phyloP scores from a whole-genome alignment of 148 eudicot species.

The Simmondsia chinensis region DNA sequence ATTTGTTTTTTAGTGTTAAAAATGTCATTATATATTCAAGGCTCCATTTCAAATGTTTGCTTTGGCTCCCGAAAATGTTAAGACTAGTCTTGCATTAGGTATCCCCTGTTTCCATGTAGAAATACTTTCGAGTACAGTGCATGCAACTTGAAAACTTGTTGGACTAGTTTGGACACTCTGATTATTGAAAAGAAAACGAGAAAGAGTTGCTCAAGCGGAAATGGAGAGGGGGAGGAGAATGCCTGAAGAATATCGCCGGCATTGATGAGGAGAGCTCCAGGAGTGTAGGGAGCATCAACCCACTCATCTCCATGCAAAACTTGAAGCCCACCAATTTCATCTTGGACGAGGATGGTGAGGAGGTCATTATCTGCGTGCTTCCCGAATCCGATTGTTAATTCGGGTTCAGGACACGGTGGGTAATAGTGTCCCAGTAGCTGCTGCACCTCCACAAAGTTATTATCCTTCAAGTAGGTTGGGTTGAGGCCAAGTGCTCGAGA shows the following conservation, averaged over 20 bases:
- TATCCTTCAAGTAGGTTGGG: conserved; percentile 14
- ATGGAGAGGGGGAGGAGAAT: neutral
- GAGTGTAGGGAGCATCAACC: conserved; percentile 11
- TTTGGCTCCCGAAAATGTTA: no score
- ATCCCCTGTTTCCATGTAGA: no score
- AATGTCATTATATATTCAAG: no score
- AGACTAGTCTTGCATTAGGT: no score
- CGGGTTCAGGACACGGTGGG: conserved; percentile 31
- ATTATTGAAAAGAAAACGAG: no score
- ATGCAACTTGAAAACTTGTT: no score
- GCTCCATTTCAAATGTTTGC: no score
- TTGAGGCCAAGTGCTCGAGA: conserved; percentile 29
- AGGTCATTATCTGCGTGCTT: conserved; percentile 22
- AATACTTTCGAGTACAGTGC: no score
- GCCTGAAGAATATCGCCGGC: conserved; percentile 58
- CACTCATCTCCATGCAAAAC: conserved; percentile 15
- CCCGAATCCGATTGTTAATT: conserved; percentile 16
- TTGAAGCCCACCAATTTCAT: conserved; percentile 25
- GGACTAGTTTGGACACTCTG: no score
- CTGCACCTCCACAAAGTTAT: conserved; percentile 16
- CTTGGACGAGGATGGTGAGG: conserved; percentile 23
- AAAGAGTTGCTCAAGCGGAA: neutral
- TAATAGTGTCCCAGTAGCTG: conserved; percentile 16
- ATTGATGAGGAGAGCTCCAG: conserved; percentile 39
- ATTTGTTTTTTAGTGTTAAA: no score